phyloP scores from a whole-genome alignment of 2,329 filamentous ascomycete species.

The Fusarium equiseti region DNA sequence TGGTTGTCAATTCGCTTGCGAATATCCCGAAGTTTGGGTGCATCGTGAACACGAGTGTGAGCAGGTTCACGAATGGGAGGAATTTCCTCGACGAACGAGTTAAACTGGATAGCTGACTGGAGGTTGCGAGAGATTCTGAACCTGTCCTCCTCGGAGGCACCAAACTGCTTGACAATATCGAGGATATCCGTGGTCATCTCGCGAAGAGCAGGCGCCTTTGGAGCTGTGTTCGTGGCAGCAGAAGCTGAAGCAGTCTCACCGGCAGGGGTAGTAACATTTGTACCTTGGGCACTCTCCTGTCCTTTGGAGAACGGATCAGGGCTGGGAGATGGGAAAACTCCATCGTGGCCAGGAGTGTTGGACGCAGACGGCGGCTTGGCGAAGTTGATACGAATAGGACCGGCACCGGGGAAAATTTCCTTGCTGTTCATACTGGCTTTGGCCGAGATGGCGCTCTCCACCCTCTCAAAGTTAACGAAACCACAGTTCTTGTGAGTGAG shows the following conservation, averaged over 20 bases:
- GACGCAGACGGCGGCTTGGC: constrained; percentile 94
- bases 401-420: constrained; percentile 97
- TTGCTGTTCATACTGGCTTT: constrained; percentile 92
- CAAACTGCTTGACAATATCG: constrained; percentile 88
- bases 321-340: constrained; percentile 89
- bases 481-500: constrained; percentile 99
- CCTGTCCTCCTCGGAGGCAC: constrained; percentile 83
- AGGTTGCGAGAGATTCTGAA: constrained; percentile 78
- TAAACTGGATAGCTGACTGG: constrained; percentile 80
- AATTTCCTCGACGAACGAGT: constrained; percentile 82
- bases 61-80: constrained; percentile 89
- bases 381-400: constrained; percentile 95
- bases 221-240: constrained; percentile 57
- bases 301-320: constrained; percentile 82
- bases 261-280: constrained; percentile 47
- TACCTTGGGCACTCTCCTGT: constrained; percentile 58
- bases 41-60: constrained; percentile 90
- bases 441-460: constrained; percentile 91
- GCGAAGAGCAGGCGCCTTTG: constrained; percentile 77
- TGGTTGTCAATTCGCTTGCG: constrained; percentile 98
- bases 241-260: constrained; percentile 54
- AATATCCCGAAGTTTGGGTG: constrained; percentile 93
- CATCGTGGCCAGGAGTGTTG: constrained; percentile 88
- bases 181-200: constrained; percentile 88
- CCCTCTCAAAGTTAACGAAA: constrained; percentile 95